Evolutionary conservation across 139 green algal genomes (phyloP), one percentile per base, ranked within the genome.

Genomic region (Parachlorella kessleri): DNA sequence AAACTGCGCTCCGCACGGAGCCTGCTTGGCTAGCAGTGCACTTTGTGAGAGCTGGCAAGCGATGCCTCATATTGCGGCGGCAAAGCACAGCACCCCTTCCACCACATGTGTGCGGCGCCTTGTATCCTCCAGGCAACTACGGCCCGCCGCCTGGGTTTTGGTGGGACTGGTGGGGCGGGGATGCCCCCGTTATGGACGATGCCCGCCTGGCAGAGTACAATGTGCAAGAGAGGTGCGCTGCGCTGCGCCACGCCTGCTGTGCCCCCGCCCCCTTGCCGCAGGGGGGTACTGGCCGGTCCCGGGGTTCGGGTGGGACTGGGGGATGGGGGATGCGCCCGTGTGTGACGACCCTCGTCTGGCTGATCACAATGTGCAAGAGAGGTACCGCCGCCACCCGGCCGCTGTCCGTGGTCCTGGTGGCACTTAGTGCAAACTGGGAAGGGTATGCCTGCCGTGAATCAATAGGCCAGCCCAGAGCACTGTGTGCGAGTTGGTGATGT

Each of bases 261-360:
- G 14, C 48, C 48, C 48, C 48, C 48, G 0, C n/a, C n/a, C 48
- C 48, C 48, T 59, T 59, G 14, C 48, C 21, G 74, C 73, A 79
- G 90, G 93, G 32, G 90, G 95, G 68, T 98, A 98, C 73, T 86
- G 88, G 1, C 86, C 94, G 0, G 94, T 91, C 26, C 21, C 75
- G 3, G 92, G 92, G 35, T 98, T 98, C 84, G 79, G 86, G 41
- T 98, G 71, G 59, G 91, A 96, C 18, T 92, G 81, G 79, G 89
- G 82, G n/a, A 39, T 48, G 14, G 68, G 54, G 8, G 88, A 93
- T 73, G 64, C 77, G 0, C 89, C 87, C 8, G 88, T 96, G 53
- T 78, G 87, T 72, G 94, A 98, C 77, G 89, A 98, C 81, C 82
- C 86, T 0, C 48, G 38, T 28, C 72, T 93, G 23, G 81, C 87